Evolutionary conservation across 768 basidiomycete species (phyloP), one percentile per base, ranked within the genome.

Genomic region (Rhodotorula taiwanensis): DNA sequence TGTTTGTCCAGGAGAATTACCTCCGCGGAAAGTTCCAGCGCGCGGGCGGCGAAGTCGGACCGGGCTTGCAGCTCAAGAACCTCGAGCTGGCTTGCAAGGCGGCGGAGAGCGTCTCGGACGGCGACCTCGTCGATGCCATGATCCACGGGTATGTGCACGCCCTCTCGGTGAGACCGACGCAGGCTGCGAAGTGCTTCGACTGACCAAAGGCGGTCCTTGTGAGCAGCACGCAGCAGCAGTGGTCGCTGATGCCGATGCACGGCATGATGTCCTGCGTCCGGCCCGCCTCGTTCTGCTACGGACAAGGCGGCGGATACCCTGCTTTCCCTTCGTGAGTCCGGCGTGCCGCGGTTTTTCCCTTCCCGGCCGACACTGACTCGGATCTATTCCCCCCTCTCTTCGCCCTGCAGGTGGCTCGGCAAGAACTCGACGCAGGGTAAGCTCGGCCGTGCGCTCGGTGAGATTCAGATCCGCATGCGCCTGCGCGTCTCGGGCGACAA

Each of bases 1-100:
- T 99, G 36, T 98, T 99, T 76, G 87, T 98, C 50, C 66, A 89
- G 89, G 95, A 99, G 77, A 98, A 99, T 74, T 99, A 98, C 75
- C 76, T 92, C 58, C 94, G 90, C 76, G 84, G 86, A 5, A 80
- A 84, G 33, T 91, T 93, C 0, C 79, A 86, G 0, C 70, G 81
- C 34, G 81, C 36, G 80, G 83, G 31, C 81, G 82, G 10, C 50
- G 52, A 63, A 65, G 81, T 80, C 16, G 88, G 87, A 0, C 83
- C 82, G 2, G 84, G 85, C 56, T 81, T 82, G 72, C 75, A 74
- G 30, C 55, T 97, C 71, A 89, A 86, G 75, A 83, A 84, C 44
- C 80, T 98, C 1, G 78, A 86, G 71, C 76, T 97, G 20, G 86
- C 92, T 83, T 85, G 88, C 62, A 82, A 84, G 60, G 94, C 95